Conservation (phyloP, 2,329 filamentous ascomycete genomes). For the Colletotrichum zoysiae region DNA sequence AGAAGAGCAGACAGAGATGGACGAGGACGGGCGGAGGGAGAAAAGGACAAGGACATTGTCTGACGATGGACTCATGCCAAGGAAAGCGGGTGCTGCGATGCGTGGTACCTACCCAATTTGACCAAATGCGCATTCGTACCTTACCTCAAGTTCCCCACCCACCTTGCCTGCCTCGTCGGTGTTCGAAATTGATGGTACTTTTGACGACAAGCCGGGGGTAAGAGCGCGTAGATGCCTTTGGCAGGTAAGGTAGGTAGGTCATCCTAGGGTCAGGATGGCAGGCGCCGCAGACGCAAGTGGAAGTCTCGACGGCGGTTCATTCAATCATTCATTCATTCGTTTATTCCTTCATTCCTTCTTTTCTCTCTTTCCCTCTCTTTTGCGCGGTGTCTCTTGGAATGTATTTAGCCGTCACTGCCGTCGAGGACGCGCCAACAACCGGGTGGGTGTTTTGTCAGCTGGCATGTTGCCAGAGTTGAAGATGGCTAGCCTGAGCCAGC, state of each 20-base stretch:
- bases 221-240: neutral
- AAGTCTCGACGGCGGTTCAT: constrained; percentile 2
- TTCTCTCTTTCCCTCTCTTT: too few relatives aligned
- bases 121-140: constrained; percentile 7
- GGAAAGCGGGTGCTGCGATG: constrained; percentile 7
- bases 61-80: constrained; percentile 26
- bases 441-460: neutral
- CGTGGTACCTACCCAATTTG: constrained; percentile 12
- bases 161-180: constrained; percentile 8
- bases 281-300: neutral
- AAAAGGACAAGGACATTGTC: constrained; percentile 4
- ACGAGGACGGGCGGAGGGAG: constrained; percentile 9
- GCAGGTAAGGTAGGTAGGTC: neutral
- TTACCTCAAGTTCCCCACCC: constrained; percentile 1
- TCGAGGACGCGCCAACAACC: constrained; percentile 9
- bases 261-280: constrained; percentile 4
- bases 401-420: constrained; percentile 16
- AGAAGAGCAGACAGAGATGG: constrained; percentile 3
- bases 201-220: neutral
- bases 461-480: constrained; percentile 6
- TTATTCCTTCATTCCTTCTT: too few relatives aligned
- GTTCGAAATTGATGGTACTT: neutral
- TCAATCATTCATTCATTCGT: neutral
- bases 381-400: neutral
- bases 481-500: neutral